phyloP scores from a whole-genome alignment of 208 protist species.

The Trypanosoma mega region DNA sequence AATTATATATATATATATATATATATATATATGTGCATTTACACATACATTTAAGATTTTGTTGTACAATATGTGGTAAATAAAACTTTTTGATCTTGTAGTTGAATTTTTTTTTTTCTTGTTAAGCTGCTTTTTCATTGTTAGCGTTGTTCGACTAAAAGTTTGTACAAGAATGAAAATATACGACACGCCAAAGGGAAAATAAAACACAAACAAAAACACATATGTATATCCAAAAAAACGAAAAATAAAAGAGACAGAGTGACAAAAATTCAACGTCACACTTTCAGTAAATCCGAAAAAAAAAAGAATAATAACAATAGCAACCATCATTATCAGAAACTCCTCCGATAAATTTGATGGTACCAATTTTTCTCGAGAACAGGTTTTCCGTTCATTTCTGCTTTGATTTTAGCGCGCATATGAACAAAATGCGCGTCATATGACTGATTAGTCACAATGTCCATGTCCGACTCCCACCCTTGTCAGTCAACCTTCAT shows the following conservation, averaged over 20 bases:
- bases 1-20: slow-evolving; percentile 1
- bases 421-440: slow-evolving; percentile 52
- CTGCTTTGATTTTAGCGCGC: slow-evolving; percentile 38
- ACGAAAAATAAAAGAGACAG: slow-evolving; percentile 7
- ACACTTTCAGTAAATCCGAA: too few species aligned
- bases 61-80: neutral
- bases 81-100: neutral
- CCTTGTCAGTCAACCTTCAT: slow-evolving; percentile 44
- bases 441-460: slow-evolving; percentile 38
- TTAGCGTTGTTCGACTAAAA: neutral
- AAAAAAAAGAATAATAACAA: slow-evolving; percentile 5
- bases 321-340: slow-evolving; percentile 23
- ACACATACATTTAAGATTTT: neutral
- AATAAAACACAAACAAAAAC: too few species aligned
- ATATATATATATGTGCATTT: neutral
- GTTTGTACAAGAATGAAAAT: too few species aligned
- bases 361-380: slow-evolving; percentile 54
- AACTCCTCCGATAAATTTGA: slow-evolving; percentile 40
- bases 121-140: slow-evolving; percentile 1
- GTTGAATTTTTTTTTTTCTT: neutral
- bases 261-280: slow-evolving; percentile 28
- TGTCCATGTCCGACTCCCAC: slow-evolving; percentile 46
- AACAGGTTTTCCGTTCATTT: slow-evolving; percentile 33
- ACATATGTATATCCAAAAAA: neutral
- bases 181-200: too few species aligned